A percentile compares a stretch with the other conserved stretches of the same genome.
These are phyloP conservation scores for Agastache rugosa DNA, from an alignment of 257 asterid genomes.

Conservation along the genomic window DNA sequence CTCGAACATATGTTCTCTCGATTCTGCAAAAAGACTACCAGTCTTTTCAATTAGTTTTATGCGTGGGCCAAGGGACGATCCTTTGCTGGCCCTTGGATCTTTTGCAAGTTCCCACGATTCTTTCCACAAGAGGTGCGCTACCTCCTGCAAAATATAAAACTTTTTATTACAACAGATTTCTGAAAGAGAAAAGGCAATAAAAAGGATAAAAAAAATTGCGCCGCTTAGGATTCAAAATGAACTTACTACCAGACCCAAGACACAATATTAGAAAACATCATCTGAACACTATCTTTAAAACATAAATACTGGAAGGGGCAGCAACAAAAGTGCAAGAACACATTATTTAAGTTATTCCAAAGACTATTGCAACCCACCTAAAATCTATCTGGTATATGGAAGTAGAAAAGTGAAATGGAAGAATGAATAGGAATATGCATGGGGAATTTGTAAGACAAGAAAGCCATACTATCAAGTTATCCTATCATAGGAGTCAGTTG, in stretches of 20 bases:
- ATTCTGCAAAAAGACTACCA: constrained; percentile 75
- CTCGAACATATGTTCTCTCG: constrained; percentile 84
- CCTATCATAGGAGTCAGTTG: constrained; percentile 23
- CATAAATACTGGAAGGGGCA: neutral
- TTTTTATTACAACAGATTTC: constrained; percentile 12
- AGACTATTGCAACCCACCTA: constrained; percentile 24
- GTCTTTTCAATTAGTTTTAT: constrained; percentile 82
- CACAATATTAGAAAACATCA: constrained; percentile 12
- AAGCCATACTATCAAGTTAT: constrained; percentile 2
- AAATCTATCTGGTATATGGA: constrained; percentile 6
- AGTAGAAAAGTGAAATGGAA: constrained; percentile 2
- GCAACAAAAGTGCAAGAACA: constrained; percentile 16
- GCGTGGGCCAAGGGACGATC: constrained; percentile 80
- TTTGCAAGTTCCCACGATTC: constrained; percentile 93
- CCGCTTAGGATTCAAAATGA: neutral
- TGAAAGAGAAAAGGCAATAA: constrained; percentile 30
- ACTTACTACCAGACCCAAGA: neutral
- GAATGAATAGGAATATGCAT: neutral
- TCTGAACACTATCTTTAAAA: neutral
- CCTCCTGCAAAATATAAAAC: constrained; percentile 63
- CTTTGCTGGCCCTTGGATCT: constrained; percentile 85
- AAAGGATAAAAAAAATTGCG: constrained; percentile 10
- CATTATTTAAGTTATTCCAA: neutral
- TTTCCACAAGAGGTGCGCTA: constrained; percentile 80
- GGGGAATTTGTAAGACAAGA: constrained; percentile 8